These are phyloP conservation scores for Mycena maculata DNA, from an alignment of 768 basidiomycete genomes.

Conservation along the genomic window DNA sequence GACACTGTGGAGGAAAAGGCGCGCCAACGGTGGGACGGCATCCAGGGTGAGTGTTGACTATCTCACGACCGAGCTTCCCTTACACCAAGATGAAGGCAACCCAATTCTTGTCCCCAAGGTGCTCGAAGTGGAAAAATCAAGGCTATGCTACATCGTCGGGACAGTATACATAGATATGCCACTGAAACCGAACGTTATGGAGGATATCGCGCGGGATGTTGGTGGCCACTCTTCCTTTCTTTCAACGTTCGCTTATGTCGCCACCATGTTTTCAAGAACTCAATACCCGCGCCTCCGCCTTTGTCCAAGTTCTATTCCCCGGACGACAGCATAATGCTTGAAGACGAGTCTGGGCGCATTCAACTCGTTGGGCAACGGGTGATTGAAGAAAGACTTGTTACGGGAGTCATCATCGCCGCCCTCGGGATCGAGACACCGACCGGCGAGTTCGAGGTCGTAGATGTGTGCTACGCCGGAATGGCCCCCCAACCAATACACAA, in stretches of 20 bases:
- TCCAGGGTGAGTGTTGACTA: constrained; percentile 49
- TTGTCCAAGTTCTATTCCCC: constrained; percentile 78
- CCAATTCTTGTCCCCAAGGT: constrained; percentile 83
- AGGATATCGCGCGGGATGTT: constrained; percentile 94
- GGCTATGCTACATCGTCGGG: constrained; percentile 91
- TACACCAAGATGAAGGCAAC: constrained; percentile 57
- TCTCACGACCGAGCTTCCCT: not conserved
- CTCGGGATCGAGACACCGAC: constrained; percentile 89
- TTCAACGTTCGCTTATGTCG: constrained; percentile 17
- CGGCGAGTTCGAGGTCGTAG: constrained; percentile 95
- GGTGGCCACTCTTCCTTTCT: constrained; percentile 47
- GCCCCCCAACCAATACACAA: constrained; percentile 67
- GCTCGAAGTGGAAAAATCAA: constrained; percentile 86
- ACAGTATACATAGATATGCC: constrained; percentile 99
- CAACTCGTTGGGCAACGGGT: constrained; percentile 84
- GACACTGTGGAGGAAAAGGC: constrained; percentile 56
- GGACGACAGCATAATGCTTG: constrained; percentile 87
- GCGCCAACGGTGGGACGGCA: constrained; percentile 51
- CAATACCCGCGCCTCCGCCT: constrained; percentile 87
- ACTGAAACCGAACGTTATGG: constrained; percentile 96
- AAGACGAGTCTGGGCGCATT: constrained; percentile 96
- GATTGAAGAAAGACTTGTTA: constrained; percentile 74
- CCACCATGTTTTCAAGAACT: constrained; percentile 66
- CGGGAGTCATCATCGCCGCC: constrained; percentile 90
- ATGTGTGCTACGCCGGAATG: constrained; percentile 87